Conservation (phyloP, 768 basidiomycete genomes). For the Candolleomyces efflorescens region DNA sequence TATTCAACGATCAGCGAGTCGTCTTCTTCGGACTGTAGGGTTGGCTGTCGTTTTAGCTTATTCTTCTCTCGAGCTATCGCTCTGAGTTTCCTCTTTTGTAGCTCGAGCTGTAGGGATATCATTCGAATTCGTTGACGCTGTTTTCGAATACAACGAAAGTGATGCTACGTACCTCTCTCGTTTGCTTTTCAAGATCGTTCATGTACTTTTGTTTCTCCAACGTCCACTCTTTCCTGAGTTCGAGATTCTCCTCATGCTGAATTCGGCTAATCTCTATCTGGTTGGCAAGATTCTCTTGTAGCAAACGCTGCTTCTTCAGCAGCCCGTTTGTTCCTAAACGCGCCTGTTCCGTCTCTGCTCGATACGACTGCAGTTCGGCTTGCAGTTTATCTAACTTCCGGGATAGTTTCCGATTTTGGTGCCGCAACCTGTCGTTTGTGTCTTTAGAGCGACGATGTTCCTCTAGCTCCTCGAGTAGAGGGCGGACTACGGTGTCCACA, state of each 20-base stretch:
- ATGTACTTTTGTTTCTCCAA: neutral
- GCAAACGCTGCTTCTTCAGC: no score
- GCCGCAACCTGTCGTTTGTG: neutral
- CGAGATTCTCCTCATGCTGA: neutral
- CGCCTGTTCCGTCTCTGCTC: no score
- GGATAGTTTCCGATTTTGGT: neutral
- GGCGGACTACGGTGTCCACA: neutral
- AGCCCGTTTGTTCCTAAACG: no score
- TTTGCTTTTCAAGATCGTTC: neutral
- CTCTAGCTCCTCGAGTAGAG: neutral
- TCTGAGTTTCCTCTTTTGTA: neutral
- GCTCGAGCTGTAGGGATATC: neutral
- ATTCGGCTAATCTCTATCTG: neutral
- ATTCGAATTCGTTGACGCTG: neutral
- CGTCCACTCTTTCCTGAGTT: neutral
- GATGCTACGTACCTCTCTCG: neutral
- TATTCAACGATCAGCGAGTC: neutral
- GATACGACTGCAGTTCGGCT: no score
- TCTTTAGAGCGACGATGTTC: neutral
- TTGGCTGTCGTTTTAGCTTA: neutral
- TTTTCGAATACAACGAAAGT: neutral
- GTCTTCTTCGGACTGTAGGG: neutral
- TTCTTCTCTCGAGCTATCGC: neutral
- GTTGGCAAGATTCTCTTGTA: no score
- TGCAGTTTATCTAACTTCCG: no score